Conservation (phyloP, 2,329 filamentous ascomycete species). For the Aspergillus ibericus region DNA sequence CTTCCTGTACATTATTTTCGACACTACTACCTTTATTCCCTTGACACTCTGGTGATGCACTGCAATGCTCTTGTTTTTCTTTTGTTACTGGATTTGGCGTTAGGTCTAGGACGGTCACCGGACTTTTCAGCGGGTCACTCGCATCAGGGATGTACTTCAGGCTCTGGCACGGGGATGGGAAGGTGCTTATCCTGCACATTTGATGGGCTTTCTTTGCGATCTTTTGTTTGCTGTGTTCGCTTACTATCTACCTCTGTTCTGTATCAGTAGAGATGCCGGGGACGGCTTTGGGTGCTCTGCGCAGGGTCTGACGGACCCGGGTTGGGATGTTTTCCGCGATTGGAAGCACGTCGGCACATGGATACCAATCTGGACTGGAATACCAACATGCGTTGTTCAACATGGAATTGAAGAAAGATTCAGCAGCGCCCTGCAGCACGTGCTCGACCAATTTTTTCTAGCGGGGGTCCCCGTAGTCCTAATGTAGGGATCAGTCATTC, state of each 20-base stretch:
- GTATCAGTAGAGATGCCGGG: neutral
- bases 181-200: neutral
- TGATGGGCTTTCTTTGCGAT: neutral
- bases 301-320: neutral
- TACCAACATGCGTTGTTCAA: neutral
- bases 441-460: neutral
- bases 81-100: conserved; percentile 11
- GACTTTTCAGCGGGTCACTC: neutral
- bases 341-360: neutral
- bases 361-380: neutral
- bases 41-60: neutral
- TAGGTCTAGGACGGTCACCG: conserved; percentile 2
- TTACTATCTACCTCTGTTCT: neutral
- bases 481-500: too few relatives aligned
- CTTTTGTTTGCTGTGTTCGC: neutral
- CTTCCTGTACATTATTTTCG: conserved; percentile 29
- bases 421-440: neutral
- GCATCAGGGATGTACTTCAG: conserved; percentile 1
- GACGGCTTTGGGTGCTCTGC: neutral
- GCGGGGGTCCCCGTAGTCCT: too few relatives aligned
- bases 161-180: neutral
- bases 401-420: neutral
- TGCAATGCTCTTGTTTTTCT: neutral
- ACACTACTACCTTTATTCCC: conserved; percentile 3
- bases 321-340: neutral